A percentile compares a stretch with the other conserved stretches of the same genome.
These are phyloP conservation scores for Arachnomyces sp. DNA, from an alignment of 2,329 filamentous ascomycete genomes.

Conservation along the genomic window DNA sequence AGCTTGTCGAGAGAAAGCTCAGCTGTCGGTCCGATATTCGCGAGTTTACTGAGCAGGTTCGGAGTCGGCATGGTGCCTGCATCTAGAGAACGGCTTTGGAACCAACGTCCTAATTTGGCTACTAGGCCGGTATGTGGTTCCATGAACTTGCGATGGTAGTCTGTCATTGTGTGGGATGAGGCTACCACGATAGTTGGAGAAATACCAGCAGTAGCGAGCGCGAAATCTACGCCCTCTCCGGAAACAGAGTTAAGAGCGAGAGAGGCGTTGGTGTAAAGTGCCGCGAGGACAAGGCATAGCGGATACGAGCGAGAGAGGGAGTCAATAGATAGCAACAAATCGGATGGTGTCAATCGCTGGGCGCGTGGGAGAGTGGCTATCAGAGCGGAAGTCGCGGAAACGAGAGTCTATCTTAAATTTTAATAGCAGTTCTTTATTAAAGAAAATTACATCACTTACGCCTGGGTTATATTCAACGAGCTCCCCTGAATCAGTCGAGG, in stretches of 20 bases:
- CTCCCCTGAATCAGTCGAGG: slow-evolving; percentile 46
- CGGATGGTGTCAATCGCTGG: slow-evolving; percentile 64
- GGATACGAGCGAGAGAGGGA: slow-evolving; percentile 72
- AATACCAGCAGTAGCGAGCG: slow-evolving; percentile 62
- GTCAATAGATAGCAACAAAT: slow-evolving; percentile 79
- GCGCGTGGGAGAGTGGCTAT: slow-evolving; percentile 64
- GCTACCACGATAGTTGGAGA: slow-evolving; percentile 76
- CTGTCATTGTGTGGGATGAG: slow-evolving; percentile 62
- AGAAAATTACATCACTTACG: slow-evolving; percentile 27
- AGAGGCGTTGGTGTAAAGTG: slow-evolving; percentile 75
- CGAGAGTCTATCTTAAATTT: slow-evolving; percentile 54
- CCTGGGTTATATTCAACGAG: slow-evolving; percentile 73
- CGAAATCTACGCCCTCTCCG: slow-evolving; percentile 61
- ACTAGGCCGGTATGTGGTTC: slow-evolving; percentile 54
- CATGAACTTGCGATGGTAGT: slow-evolving; percentile 56
- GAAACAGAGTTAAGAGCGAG: slow-evolving; percentile 85
- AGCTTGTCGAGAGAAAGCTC: slow-evolving; percentile 54
- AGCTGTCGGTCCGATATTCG: slow-evolving; percentile 29
- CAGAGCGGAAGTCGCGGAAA: slow-evolving; percentile 74
- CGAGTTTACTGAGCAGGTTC: slow-evolving; percentile 47
- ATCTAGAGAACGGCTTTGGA: slow-evolving; percentile 62
- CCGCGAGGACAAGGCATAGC: slow-evolving; percentile 68
- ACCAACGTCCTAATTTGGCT: slow-evolving; percentile 60
- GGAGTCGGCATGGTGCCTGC: slow-evolving; percentile 65
- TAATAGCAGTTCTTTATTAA: slow-evolving; percentile 1